phyloP scores from a whole-genome alignment of 2,329 filamentous ascomycete genomes.

The Aspergillus latus region DNA sequence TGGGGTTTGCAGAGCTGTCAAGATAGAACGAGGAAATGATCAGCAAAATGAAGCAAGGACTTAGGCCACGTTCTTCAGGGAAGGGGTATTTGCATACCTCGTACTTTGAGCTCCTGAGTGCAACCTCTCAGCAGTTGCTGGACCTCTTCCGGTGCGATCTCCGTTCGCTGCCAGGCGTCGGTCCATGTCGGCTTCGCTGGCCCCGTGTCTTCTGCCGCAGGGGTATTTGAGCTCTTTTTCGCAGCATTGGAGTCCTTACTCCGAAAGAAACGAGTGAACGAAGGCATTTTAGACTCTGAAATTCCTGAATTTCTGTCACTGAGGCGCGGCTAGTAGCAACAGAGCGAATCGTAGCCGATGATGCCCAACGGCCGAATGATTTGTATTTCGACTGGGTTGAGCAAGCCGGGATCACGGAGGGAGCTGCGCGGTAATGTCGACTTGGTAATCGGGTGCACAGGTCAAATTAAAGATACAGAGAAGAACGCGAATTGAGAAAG shows the following conservation, averaged over 20 bases:
- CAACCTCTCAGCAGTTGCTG: slow-evolving; percentile 82
- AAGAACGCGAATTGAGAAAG: slow-evolving; percentile 4
- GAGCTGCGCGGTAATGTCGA: not conserved
- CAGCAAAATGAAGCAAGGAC: slow-evolving; percentile 31
- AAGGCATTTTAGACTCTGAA: slow-evolving; percentile 48
- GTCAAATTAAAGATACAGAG: slow-evolving; percentile 1
- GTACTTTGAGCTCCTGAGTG: slow-evolving; percentile 86
- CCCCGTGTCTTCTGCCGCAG: slow-evolving; percentile 52
- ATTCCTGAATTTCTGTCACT: slow-evolving; percentile 15
- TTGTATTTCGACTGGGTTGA: not conserved
- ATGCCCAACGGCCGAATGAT: slow-evolving; percentile 15
- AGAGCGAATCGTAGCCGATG: slow-evolving; percentile 12
- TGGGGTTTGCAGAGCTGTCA: slow-evolving; percentile 76
- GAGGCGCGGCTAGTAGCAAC: slow-evolving; percentile 20
- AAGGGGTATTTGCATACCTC: slow-evolving; percentile 63
- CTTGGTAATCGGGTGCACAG: not conserved
- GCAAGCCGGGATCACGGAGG: not conserved
- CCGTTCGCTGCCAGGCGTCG: slow-evolving; percentile 79
- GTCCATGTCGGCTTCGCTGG: slow-evolving; percentile 77
- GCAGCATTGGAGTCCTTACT: slow-evolving; percentile 67
- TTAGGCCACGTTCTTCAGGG: slow-evolving; percentile 21
- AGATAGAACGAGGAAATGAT: slow-evolving; percentile 27
- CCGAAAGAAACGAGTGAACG: slow-evolving; percentile 67
- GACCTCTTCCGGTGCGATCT: slow-evolving; percentile 85
- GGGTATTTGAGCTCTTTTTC: slow-evolving; percentile 59